Base-by-base conservation (phyloP, 257 asterid genomes). In the Petunia axillaris region DNA sequence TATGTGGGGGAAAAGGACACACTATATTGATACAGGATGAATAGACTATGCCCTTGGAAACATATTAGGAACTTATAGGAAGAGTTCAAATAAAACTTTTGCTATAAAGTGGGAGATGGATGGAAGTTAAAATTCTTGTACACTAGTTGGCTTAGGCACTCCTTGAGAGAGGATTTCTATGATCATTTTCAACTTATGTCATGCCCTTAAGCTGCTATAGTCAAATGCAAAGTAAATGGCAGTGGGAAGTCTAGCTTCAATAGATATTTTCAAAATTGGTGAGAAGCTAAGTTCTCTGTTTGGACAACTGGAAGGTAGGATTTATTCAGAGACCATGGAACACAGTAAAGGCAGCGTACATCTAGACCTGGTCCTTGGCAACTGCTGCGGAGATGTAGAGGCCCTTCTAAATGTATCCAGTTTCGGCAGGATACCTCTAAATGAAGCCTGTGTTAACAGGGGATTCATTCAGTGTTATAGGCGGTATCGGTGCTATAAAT, bases 171-270 rank as follows among this genome's bases (percentile, higher is more conserved):
- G 0, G 43, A 36, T 25, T 4, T 63, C 3, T 3, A 63, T 63
- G 41, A 9, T 9, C 7, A 13, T 36, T 37, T 9, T 36, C 35
- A 14, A 63, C 10, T 63, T 5, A 36, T 5, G 43, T 63, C 68
- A 36, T 62, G 7, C 43, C 68, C 1, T 63, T 41, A 63, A 9
- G 43, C 13, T 36, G 37, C 68, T 8, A 63, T 2, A 63, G 68
- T 63, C 68, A 63, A 36, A 62, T 62, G 41, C 67, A 62, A 62
- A 36, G 67, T 40, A 62, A 62, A 63, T 39, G 3, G 68, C 36
- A 36, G 68, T 9, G 48, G 6, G 71, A 10, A 64, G 46, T 64
- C 13, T 39, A 64, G 73, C 73, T 38, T 64, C 73, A 64, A 64
- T 25, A 25, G 25, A 25, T 25, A 25, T 25, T 25, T 25, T 25